Evolutionary conservation across 2,329 filamentous ascomycete species (phyloP), one percentile per base, ranked within the genome.

Genomic region (Cladosporium cucumerinum): DNA sequence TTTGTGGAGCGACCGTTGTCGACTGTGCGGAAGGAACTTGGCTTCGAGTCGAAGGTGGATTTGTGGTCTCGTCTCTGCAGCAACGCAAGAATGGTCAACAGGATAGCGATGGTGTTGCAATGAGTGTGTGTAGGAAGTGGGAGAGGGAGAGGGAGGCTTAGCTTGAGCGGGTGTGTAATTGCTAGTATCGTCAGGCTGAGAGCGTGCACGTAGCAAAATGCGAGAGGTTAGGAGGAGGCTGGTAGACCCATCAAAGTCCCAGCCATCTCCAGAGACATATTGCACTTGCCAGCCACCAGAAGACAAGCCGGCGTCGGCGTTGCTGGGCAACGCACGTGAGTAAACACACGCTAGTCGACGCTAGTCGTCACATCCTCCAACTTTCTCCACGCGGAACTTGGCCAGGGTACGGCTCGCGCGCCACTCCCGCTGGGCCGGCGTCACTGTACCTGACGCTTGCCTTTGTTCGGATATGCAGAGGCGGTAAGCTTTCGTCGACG

Each of bases 1-100:
- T 61, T 61, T 61, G 59, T 61, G 59, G 59, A 49, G 46, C 58
- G 30, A 61, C 59, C 59, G 59, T 61, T 61, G 59, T 61, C 48
- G 32, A 39, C 21, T 23, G 26, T 39, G 28, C 14, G 59, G 48
- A 54, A 52, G 32, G 59, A 25, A 48, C 39, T 51, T 61, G 46
- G 58, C 58, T 61, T 32, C n/a, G 23, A 14, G 21, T 58, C 32
- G 34, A 39, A 11, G n/a, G 21, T 26, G 58, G 28, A 54, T 21
- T 26, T 32, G 39, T 30, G 30, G 49, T 62, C 49, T 62, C 60
- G 60, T 62, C 49, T 46, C 60, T 62, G 60, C 60, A 32, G 36
- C 49, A 55, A 55, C 49, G 36, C 23, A 26, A 21, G 30, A 28
- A 58, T 58, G 60, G 23, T 46, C 23, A 46, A 51, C 58, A 61